Evolutionary conservation across 169 alveolate genomes (phyloP).

Genomic region (Plasmodium chabaudi): DNA sequence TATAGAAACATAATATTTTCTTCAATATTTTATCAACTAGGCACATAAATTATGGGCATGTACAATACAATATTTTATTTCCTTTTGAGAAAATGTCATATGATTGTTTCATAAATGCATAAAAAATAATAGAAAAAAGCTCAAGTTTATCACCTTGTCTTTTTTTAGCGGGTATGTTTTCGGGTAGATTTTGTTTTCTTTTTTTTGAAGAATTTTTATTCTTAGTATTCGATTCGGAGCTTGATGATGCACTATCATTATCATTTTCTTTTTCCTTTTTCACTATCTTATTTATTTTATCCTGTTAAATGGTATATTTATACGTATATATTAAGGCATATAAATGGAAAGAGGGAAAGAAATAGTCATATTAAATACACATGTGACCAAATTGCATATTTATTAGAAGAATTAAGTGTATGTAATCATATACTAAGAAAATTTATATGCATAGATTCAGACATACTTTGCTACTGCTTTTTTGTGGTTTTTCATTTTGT

Average conservation of each 20-base stretch:
- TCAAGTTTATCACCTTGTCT: constrained; percentile 52
- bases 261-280: constrained; percentile 46
- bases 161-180: constrained; percentile 43
- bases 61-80: too few species aligned
- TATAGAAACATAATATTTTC: too few species aligned
- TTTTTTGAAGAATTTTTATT: constrained; percentile 64
- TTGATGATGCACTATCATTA: constrained; percentile 27
- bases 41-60: background rate
- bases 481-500: background rate
- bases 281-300: constrained; percentile 3
- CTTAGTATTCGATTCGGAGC: constrained; percentile 32
- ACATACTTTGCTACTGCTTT: background rate
- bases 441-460: background rate
- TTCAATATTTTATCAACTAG: background rate
- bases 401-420: background rate
- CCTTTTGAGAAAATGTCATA: too few species aligned
- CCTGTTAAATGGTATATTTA: background rate
- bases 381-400: background rate
- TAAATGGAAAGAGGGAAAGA: background rate
- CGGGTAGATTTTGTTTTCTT: constrained; percentile 39
- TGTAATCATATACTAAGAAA: background rate
- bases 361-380: background rate
- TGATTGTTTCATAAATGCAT: too few species aligned
- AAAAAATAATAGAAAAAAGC: background rate
- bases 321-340: background rate